phyloP scores from a whole-genome alignment of 495 filamentous ascomycete species.

The Opeltia flavorubescens region DNA sequence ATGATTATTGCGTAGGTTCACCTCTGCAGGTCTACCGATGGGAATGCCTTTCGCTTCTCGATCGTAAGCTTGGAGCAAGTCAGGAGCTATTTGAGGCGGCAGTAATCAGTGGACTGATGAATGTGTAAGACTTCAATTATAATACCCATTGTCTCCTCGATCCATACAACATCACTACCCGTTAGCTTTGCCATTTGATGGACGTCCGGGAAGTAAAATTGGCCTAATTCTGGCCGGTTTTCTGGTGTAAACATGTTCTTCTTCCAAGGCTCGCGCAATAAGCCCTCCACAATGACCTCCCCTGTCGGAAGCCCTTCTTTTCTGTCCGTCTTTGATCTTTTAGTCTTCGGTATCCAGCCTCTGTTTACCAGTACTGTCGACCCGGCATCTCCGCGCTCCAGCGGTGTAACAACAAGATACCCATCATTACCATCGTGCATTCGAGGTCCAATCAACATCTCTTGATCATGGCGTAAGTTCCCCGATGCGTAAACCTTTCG shows the following conservation, averaged over 20 bases:
- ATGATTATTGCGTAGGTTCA: constrained; percentile 92
- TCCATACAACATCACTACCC: constrained; percentile 79
- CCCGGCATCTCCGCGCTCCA: constrained; percentile 52
- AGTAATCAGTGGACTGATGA: constrained; percentile 11
- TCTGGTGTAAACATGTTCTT: constrained; percentile 95
- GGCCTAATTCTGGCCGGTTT: constrained; percentile 64
- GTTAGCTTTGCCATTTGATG: constrained; percentile 77
- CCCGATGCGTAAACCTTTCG: constrained; percentile 70
- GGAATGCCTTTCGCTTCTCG: constrained; percentile 71
- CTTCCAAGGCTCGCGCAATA: constrained; percentile 82
- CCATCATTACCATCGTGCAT: constrained; percentile 81
- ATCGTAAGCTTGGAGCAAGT: constrained; percentile 57
- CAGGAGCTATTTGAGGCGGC: constrained; percentile 42
- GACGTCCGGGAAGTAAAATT: constrained; percentile 94
- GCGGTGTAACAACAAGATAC: constrained; percentile 77
- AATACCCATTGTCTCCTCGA: constrained; percentile 90
- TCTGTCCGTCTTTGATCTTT: constrained; percentile 47
- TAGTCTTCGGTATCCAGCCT: constrained; percentile 74
- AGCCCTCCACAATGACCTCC: constrained; percentile 63
- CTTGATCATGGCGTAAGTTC: constrained; percentile 65
- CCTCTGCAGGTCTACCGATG: constrained; percentile 79
- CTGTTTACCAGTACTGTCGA: constrained; percentile 71
- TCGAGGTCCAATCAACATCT: constrained; percentile 90
- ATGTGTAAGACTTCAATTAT: constrained; percentile 1
- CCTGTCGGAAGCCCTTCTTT: constrained; percentile 45